Conservation (phyloP, 2,329 filamentous ascomycete genomes). For the Ophiocordyceps camponoti-rufipedis region DNA sequence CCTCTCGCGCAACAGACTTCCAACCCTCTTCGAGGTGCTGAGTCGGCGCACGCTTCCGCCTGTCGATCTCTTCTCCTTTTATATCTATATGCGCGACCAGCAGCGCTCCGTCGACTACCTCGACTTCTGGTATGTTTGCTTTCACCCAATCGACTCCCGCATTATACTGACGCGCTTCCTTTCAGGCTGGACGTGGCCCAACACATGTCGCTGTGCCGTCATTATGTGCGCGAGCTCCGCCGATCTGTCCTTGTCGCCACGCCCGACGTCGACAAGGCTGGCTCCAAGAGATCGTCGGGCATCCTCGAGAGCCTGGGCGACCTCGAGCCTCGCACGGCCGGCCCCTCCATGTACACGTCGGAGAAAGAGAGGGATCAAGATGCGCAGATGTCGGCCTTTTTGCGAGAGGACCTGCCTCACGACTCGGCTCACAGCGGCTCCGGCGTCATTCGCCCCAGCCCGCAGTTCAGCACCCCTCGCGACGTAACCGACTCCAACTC, state of each 20-base stretch:
- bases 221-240: constrained; percentile 90
- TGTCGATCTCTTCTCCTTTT: constrained; percentile 95
- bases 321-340: constrained; percentile 37
- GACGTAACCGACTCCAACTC: constrained; percentile 62
- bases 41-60: constrained; percentile 87
- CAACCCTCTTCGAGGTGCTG: constrained; percentile 88
- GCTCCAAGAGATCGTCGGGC: constrained; percentile 70
- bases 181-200: constrained; percentile 94
- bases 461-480: constrained; percentile 40
- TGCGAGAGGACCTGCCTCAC: constrained; percentile 48
- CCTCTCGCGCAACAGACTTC: constrained; percentile 61
- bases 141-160: neutral
- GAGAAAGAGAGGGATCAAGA: constrained; percentile 65
- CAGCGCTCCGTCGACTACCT: constrained; percentile 95
- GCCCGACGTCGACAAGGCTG: constrained; percentile 66
- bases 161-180: neutral
- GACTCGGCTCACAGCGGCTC: constrained; percentile 35
- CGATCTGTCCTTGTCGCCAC: constrained; percentile 86
- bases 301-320: constrained; percentile 60
- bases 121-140: constrained; percentile 69
- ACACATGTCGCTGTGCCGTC: constrained; percentile 92
- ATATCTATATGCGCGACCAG: constrained; percentile 99
- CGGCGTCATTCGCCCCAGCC: constrained; percentile 25
- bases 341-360: constrained; percentile 42
- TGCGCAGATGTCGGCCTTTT: constrained; percentile 77